A percentile compares a stretch with the other conserved stretches of the same genome.
Conservation (phyloP, 495 filamentous ascomycete species). For the Neurospora sp. region DNA sequence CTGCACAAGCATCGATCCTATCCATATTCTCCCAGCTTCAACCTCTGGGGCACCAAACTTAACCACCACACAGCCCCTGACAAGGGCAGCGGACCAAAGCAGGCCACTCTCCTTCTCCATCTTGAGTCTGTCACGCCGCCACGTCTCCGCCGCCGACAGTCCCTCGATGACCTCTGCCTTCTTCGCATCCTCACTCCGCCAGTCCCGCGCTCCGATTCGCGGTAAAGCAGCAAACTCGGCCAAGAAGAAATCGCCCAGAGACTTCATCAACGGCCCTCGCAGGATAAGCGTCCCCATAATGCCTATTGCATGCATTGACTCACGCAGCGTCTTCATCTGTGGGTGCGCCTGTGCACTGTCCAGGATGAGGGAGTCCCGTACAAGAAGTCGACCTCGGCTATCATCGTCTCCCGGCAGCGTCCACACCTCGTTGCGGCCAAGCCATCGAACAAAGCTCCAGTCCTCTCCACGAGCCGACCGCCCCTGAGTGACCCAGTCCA, state of each 20-base stretch:
- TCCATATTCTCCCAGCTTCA: conserved; percentile 40
- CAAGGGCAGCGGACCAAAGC: conserved; percentile 77
- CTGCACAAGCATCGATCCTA: conserved; percentile 40
- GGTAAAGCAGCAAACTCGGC: conserved; percentile 65
- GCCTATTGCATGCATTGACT: conserved; percentile 53
- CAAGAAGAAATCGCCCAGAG: conserved; percentile 59
- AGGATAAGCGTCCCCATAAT: conserved; percentile 79
- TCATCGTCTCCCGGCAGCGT: conserved; percentile 10
- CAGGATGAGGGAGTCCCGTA: conserved; percentile 74
- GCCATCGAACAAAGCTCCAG: conserved; percentile 72
- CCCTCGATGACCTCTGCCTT: conserved; percentile 13
- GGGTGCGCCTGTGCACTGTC: conserved; percentile 38
- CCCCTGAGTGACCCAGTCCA: conserved; percentile 90
- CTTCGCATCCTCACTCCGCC: conserved; percentile 43
- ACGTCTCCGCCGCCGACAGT: conserved; percentile 29
- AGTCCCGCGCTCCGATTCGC: conserved; percentile 75
- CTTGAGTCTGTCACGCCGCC: conserved; percentile 32
- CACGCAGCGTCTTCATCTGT: conserved; percentile 31
- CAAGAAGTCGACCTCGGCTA: conserved; percentile 47
- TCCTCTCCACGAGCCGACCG: conserved; percentile 80
- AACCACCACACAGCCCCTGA: conserved; percentile 76
- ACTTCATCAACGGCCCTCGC: conserved; percentile 58
- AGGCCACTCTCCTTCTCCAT: conserved; percentile 50
- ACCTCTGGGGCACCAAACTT: conserved; percentile 60
- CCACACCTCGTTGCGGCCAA: conserved; percentile 82